Evolutionary conservation across 805 yeast genomes (phyloP).

Genomic region (Schwanniomyces sp.): DNA sequence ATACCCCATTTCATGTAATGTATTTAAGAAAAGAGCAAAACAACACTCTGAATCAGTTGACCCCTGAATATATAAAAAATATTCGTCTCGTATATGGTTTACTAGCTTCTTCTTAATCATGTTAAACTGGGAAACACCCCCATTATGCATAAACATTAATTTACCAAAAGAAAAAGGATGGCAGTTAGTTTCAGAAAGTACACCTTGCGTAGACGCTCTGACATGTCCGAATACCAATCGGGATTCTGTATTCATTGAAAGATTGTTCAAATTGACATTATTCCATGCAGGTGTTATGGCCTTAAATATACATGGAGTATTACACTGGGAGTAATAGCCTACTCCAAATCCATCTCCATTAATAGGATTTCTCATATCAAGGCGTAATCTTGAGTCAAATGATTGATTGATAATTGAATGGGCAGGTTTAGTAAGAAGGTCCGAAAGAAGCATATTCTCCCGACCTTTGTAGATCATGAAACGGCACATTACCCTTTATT

Average conservation of each 20-base stretch:
- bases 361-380: constrained; percentile 88
- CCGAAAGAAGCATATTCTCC: constrained; percentile 83
- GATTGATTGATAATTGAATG: constrained; percentile 97
- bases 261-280: constrained; percentile 80
- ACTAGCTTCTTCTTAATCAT: constrained; percentile 72
- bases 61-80: constrained; percentile 81
- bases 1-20: constrained; percentile 70
- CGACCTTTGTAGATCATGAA: constrained; percentile 89
- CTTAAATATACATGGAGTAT: constrained; percentile 87
- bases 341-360: constrained; percentile 99
- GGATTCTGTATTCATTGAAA: constrained; percentile 86
- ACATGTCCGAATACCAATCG: constrained; percentile 91
- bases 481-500: constrained; percentile 66
- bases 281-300: constrained; percentile 99
- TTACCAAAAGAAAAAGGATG: constrained; percentile 91
- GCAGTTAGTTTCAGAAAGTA: constrained; percentile 90
- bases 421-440: constrained; percentile 89
- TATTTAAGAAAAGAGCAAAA: constrained; percentile 83
- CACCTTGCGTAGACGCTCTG: constrained; percentile 94
- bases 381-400: constrained; percentile 82
- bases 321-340: constrained; percentile 68
- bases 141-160: constrained; percentile 97
- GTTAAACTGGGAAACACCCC: constrained; percentile 75
- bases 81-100: constrained; percentile 74
- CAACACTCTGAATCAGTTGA: constrained; percentile 96